A percentile compares a stretch with the other conserved stretches of the same genome.
These are phyloP conservation scores for Gossypium trilobum DNA, from an alignment of 441 rosid species.

Conservation along the genomic window DNA sequence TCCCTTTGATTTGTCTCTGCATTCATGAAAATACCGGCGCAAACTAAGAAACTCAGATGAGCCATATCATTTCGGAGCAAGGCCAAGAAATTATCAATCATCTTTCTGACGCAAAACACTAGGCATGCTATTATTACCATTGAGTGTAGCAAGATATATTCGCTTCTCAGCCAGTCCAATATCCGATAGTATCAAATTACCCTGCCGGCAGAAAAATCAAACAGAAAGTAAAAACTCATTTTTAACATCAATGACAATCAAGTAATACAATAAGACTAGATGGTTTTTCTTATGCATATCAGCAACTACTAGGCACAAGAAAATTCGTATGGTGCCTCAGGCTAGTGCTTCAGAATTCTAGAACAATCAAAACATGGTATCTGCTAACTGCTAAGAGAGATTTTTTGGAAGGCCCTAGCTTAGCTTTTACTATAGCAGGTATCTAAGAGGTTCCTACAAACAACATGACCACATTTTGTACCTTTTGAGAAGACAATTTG, in stretches of 20 bases:
- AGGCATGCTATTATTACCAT: slow-evolving; percentile 96
- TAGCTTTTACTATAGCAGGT: not conserved
- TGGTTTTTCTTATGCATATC: not conserved
- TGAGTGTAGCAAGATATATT: slow-evolving; percentile 87
- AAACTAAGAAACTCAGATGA: slow-evolving; percentile 32
- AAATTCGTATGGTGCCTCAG: not conserved
- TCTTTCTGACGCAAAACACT: slow-evolving; percentile 95
- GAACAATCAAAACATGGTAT: not conserved
- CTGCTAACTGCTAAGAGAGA: not conserved
- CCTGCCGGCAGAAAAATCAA: slow-evolving; percentile 43
- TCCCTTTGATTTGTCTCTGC: slow-evolving; percentile 20
- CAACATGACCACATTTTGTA: not conserved
- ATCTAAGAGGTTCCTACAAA: not conserved
- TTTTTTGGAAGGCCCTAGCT: not conserved
- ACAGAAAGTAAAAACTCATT: slow-evolving; percentile 2
- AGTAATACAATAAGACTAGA: not conserved
- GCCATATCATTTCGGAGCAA: slow-evolving; percentile 35
- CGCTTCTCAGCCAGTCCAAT: slow-evolving; percentile 93
- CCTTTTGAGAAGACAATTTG: not conserved
- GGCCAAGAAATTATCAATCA: slow-evolving; percentile 70
- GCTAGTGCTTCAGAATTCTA: not conserved
- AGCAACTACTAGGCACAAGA: not conserved
- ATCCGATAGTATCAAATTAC: slow-evolving; percentile 63
- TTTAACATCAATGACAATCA: not conserved
- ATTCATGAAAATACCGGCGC: slow-evolving; percentile 21